Evolutionary conservation across 129 eudicot genomes (phyloP).

Genomic region (Helianthus tuberosus): DNA sequence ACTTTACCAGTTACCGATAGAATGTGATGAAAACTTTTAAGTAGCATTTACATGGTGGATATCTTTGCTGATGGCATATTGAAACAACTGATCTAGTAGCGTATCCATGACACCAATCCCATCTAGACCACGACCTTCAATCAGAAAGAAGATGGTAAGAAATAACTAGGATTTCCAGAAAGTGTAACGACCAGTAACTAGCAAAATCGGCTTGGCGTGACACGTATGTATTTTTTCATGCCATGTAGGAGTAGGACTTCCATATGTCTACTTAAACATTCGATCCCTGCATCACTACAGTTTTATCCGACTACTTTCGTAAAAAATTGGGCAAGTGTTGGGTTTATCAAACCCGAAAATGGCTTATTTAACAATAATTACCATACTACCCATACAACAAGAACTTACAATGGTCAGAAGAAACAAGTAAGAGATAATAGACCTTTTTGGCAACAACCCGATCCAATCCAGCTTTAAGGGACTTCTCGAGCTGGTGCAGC

Average conservation of each 20-base stretch:
- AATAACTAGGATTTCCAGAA: no score
- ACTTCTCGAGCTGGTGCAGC: conserved; percentile 70
- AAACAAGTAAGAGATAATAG: not conserved
- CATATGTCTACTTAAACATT: not conserved
- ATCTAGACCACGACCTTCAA: no score
- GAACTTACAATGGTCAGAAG: conserved; percentile 6
- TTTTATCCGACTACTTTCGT: not conserved
- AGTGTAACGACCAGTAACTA: no score
- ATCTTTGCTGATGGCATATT: no score
- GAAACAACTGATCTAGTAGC: no score
- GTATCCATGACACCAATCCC: no score
- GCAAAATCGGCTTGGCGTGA: not conserved
- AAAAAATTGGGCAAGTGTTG: not conserved
- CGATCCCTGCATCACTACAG: not conserved
- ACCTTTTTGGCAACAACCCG: conserved; percentile 85
- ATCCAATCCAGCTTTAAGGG: conserved; percentile 77
- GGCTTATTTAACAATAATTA: not conserved
- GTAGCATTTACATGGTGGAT: no score
- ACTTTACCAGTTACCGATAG: not conserved
- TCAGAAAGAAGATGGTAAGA: no score
- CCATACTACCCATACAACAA: conserved; percentile 2
- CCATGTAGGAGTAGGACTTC: not conserved
- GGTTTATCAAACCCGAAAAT: not conserved
- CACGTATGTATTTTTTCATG: conserved; percentile 10
- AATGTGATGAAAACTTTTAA: no score